Evolutionary conservation across 2,329 filamentous ascomycete genomes (phyloP), one percentile per base, ranked within the genome.

Genomic region (Venturia nashicola): DNA sequence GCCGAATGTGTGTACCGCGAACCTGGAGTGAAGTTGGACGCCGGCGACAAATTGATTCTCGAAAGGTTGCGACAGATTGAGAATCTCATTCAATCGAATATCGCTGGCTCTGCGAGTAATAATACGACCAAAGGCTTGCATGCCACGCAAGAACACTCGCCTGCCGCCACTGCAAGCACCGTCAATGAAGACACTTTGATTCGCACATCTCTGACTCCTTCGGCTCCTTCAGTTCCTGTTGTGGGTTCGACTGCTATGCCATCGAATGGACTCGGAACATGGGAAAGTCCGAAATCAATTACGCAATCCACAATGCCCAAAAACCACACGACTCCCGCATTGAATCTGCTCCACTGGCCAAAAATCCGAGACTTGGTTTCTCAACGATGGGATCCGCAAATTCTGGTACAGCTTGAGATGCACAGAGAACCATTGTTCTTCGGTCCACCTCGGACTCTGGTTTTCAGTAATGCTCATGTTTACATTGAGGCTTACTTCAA

Each of bases 291-390:
- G 71, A 80, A 69, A 70, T 79, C 66, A 69, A 57, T 57, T 9
- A 92, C 90, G 73, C 91, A 93, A 67, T 91, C 89, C 2, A 90
- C 88, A 34, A 93, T 93, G 89, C 90, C 90, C 27, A 92, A 91
- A 74, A 81, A 88, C 18, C 90, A 93, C 73, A 92, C 89, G 0
- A 93, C 90, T 65, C 89, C 89, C 6, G 88, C 89, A 1, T 77
- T 91, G 68, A 87, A 93, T 72, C 77, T 93, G 23, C 78, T 93
- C 6, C 88, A 91, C 70, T 92, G 89, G 84, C 90, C 89, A 14
- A 79, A 91, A 68, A 92, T 93, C 68, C 83, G 88, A 34, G 87
- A 91, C 70, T 78, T 94, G 27, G 87, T 93, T 9, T 87, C 87
- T 36, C 82, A 86, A 42, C 87, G 87, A 3, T 91, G 91, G 72